phyloP scores from a whole-genome alignment of 345 rosid species.

The Eucalyptus polybractea region DNA sequence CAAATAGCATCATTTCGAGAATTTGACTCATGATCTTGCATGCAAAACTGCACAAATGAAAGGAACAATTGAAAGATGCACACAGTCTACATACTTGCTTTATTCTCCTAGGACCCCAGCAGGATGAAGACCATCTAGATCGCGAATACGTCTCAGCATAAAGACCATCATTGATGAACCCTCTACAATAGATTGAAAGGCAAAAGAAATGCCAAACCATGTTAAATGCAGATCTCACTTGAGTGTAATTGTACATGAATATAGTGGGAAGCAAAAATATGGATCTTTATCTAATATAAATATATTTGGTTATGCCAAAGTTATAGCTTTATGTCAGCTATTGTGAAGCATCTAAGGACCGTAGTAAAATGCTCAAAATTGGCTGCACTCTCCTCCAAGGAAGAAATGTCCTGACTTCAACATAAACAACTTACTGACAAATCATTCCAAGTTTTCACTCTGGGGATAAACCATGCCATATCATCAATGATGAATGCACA shows the following conservation, averaged over 20 bases:
- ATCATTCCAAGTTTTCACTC: background rate
- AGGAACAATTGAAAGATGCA: background rate
- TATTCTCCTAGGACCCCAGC: conserved; percentile 87
- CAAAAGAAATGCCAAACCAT: background rate
- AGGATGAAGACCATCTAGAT: conserved; percentile 76
- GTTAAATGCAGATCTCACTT: background rate
- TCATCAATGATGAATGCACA: background rate
- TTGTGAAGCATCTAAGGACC: background rate
- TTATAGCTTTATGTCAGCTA: background rate
- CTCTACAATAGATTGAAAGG: conserved; percentile 25
- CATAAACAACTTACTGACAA: background rate
- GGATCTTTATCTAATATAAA: background rate
- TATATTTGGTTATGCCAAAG: background rate
- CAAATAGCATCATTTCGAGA: background rate
- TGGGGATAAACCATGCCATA: background rate
- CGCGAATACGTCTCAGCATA: conserved; percentile 64
- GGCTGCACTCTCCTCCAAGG: background rate
- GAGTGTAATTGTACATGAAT: background rate
- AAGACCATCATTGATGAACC: conserved; percentile 66
- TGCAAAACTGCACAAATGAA: background rate
- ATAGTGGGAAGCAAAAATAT: background rate
- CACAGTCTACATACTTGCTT: conserved; percentile 47
- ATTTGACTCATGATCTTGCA: background rate
- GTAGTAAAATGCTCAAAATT: background rate
- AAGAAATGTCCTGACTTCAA: background rate